Percentiles rank a stretch among this genome's conserved stretches.
phyloP scores from a whole-genome alignment of 805 yeast genomes.

The Candida sphagnicola region DNA sequence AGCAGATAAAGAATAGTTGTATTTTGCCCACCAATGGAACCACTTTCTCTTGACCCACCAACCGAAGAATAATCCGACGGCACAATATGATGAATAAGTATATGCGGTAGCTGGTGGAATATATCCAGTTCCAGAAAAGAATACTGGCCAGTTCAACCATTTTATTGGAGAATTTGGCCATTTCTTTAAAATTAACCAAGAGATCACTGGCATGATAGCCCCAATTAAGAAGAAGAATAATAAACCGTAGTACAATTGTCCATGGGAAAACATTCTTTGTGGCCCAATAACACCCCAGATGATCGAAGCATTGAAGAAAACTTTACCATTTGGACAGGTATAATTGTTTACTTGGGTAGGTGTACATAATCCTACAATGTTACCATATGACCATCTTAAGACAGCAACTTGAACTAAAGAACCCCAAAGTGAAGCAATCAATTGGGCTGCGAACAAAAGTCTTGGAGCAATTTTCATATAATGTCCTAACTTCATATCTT shows the following conservation, averaged over 20 bases:
- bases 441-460: conserved; percentile 39
- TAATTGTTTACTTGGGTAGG: conserved; percentile 24
- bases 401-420: conserved; percentile 37
- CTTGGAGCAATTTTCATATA: conserved; percentile 42
- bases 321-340: conserved; percentile 41
- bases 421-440: conserved; percentile 41
- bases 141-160: conserved; percentile 36
- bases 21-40: background rate
- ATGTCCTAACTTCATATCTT: conserved; percentile 44
- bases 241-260: conserved; percentile 24
- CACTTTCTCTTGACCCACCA: background rate
- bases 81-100: background rate
- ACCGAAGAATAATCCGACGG: background rate
- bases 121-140: conserved; percentile 48
- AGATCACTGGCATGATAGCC: conserved; percentile 30
- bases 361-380: conserved; percentile 29
- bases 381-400: conserved; percentile 39
- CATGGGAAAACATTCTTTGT: conserved; percentile 16
- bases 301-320: conserved; percentile 40
- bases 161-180: conserved; percentile 35
- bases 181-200: conserved; percentile 37
- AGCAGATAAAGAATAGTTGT: background rate
- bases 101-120: conserved; percentile 31
- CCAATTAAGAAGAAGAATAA: conserved; percentile 39
- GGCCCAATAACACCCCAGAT: conserved; percentile 42